Conservation (phyloP, 2,329 filamentous ascomycete species). For the Apiospora hydei region DNA sequence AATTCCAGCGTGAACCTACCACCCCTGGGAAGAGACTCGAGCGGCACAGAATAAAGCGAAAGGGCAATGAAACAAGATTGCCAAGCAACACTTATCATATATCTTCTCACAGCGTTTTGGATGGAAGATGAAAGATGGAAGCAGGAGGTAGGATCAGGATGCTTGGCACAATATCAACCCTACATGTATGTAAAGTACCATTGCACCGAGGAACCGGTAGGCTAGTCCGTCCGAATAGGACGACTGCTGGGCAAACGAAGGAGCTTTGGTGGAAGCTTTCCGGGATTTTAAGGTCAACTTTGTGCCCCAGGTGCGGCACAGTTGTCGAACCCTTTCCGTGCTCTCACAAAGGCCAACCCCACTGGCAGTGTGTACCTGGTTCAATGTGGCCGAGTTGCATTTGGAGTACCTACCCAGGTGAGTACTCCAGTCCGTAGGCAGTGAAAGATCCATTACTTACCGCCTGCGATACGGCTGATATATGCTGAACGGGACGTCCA, state of each 20-base stretch:
- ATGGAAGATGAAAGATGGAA: not conserved
- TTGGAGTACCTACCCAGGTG: not conserved
- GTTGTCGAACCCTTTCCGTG: not conserved
- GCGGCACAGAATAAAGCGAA: not conserved
- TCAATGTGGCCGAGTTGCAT: not conserved
- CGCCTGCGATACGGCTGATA: not conserved
- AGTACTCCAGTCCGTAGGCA: not conserved
- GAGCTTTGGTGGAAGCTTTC: not conserved
- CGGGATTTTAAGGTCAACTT: not conserved
- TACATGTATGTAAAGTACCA: not conserved
- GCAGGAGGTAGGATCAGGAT: conserved; percentile 18
- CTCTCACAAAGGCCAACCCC: not conserved
- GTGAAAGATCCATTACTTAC: not conserved
- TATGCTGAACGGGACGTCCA: not conserved
- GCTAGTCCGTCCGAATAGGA: conserved; percentile 1
- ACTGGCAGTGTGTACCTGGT: not conserved
- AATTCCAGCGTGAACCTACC: not conserved
- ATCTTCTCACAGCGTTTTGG: not conserved
- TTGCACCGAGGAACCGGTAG: conserved; percentile 5
- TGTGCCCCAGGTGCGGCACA: not conserved
- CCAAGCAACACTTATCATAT: not conserved
- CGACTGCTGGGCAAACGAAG: not conserved
- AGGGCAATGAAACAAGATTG: not conserved
- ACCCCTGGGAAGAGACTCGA: not conserved
- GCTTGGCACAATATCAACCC: conserved; percentile 1